Conservation (phyloP, 2,329 filamentous ascomycete species). For the Basipetospora chlamydospora region DNA sequence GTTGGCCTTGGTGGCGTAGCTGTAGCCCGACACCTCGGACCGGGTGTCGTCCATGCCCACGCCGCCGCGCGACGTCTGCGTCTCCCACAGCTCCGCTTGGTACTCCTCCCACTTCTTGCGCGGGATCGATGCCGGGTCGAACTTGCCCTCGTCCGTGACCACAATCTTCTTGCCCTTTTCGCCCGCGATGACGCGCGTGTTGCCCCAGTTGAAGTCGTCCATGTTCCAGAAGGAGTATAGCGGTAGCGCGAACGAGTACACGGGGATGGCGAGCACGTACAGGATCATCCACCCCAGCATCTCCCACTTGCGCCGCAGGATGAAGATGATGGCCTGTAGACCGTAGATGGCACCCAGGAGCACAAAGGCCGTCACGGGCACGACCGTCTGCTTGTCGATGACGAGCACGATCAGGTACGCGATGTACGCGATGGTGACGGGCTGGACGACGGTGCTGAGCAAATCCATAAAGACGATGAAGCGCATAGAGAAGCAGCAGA, state of each 20-base stretch:
- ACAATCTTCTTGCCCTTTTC: conserved; percentile 87
- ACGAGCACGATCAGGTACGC: conserved; percentile 74
- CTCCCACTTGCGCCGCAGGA: conserved; percentile 92
- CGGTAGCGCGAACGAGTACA: conserved; percentile 82
- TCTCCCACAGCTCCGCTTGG: conserved; percentile 94
- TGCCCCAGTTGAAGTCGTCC: conserved; percentile 99
- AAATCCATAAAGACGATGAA: conserved; percentile 94
- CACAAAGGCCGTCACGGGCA: conserved; percentile 79
- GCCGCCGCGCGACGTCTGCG: conserved; percentile 53
- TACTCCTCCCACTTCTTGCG: conserved; percentile 99
- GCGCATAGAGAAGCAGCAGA: conserved; percentile 99
- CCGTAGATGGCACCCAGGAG: conserved; percentile 92
- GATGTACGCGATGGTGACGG: conserved; percentile 81
- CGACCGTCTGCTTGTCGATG: conserved; percentile 40
- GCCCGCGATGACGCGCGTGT: conserved; percentile 91
- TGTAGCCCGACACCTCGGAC: conserved; percentile 85
- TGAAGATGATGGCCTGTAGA: conserved; percentile 94
- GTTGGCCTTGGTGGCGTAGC: conserved; percentile 76
- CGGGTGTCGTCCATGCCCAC: conserved; percentile 56
- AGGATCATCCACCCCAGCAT: conserved; percentile 99
- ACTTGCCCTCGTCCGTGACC: conserved; percentile 94
- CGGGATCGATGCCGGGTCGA: conserved; percentile 82
- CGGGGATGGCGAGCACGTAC: conserved; percentile 78
- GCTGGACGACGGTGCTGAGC: conserved; percentile 80
- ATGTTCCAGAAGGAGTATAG: conserved; percentile 98